phyloP scores from a whole-genome alignment of 352 stramenopile species.

The Halophytophthora batemanensis region DNA sequence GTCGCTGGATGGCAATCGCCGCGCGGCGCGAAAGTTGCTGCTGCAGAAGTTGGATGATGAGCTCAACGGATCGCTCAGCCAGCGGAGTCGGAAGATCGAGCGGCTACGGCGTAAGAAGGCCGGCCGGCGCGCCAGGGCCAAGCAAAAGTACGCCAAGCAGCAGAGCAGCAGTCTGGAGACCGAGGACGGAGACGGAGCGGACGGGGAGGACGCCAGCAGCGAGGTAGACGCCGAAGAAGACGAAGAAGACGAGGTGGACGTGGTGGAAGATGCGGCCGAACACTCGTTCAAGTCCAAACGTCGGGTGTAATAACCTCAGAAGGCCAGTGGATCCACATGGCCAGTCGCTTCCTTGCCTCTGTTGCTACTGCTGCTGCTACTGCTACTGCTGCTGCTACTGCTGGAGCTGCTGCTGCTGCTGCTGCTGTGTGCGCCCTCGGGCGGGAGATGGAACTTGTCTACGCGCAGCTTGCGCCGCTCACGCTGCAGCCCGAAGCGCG shows the following conservation, averaged over 20 bases:
- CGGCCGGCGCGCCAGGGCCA: slow-evolving; percentile 46
- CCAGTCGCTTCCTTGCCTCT: too few relatives aligned
- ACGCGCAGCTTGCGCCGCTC: slow-evolving; percentile 72
- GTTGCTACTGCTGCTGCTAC: not conserved
- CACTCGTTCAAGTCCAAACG: slow-evolving; percentile 39
- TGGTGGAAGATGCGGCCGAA: slow-evolving; percentile 23
- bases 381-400: slow-evolving; percentile 2
- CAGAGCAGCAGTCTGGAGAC: not conserved
- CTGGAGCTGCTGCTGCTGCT: slow-evolving; percentile 11
- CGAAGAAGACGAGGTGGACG: slow-evolving; percentile 9
- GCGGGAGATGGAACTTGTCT: slow-evolving; percentile 74
- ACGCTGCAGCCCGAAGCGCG: slow-evolving; percentile 61
- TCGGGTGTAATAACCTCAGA: slow-evolving; percentile 15
- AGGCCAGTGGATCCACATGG: slow-evolving; percentile 28
- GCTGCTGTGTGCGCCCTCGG: slow-evolving; percentile 53
- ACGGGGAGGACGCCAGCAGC: slow-evolving; percentile 11
- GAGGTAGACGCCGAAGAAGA: slow-evolving; percentile 11
- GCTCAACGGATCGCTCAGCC: slow-evolving; percentile 60
- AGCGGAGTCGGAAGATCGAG: slow-evolving; percentile 61
- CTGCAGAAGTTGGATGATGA: slow-evolving; percentile 75
- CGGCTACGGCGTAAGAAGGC: slow-evolving; percentile 68
- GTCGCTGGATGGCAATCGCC: slow-evolving; percentile 75
- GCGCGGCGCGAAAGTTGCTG: slow-evolving; percentile 67
- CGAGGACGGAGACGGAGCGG: slow-evolving; percentile 8
- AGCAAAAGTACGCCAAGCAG: slow-evolving; percentile 47